Conservation (phyloP, 805 yeast genomes). For the Yarrowia sp. region DNA sequence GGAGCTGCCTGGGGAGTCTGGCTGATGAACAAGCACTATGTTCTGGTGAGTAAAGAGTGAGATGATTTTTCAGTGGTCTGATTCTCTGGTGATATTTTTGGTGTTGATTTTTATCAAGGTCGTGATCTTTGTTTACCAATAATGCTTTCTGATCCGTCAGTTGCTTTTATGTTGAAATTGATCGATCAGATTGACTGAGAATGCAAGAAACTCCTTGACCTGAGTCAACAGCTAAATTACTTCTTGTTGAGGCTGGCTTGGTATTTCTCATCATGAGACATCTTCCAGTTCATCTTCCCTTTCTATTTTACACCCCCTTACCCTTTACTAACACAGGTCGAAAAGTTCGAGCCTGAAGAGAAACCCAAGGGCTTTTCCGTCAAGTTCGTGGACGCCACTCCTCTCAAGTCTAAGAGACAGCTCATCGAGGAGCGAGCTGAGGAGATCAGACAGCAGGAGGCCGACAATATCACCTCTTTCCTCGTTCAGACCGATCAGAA, state of each 20-base stretch:
- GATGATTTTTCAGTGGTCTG: neutral
- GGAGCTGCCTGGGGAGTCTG: conserved; percentile 35
- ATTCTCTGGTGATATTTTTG: no score
- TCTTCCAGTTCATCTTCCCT: no score
- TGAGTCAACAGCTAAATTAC: no score
- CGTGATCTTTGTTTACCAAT: no score
- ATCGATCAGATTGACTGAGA: no score
- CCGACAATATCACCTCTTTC: conserved; percentile 23
- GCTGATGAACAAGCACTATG: conserved; percentile 28
- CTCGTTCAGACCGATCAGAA: conserved; percentile 16
- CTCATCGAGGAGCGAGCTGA: conserved; percentile 15
- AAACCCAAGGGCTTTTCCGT: conserved; percentile 16
- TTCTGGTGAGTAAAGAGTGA: conserved; percentile 1
- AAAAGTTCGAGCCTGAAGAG: conserved; percentile 15
- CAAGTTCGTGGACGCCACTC: conserved; percentile 24
- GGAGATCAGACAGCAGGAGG: conserved; percentile 25
- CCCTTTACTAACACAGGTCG: conserved; percentile 13
- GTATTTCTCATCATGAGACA: no score
- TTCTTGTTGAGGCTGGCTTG: no score
- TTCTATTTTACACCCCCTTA: neutral
- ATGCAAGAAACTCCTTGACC: no score
- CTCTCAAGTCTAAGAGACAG: conserved; percentile 7
- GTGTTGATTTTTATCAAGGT: no score
- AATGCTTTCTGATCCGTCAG: no score
- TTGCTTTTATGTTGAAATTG: no score